phyloP scores from a whole-genome alignment of 495 filamentous ascomycete genomes.

The Beverwykella pulmonaria region DNA sequence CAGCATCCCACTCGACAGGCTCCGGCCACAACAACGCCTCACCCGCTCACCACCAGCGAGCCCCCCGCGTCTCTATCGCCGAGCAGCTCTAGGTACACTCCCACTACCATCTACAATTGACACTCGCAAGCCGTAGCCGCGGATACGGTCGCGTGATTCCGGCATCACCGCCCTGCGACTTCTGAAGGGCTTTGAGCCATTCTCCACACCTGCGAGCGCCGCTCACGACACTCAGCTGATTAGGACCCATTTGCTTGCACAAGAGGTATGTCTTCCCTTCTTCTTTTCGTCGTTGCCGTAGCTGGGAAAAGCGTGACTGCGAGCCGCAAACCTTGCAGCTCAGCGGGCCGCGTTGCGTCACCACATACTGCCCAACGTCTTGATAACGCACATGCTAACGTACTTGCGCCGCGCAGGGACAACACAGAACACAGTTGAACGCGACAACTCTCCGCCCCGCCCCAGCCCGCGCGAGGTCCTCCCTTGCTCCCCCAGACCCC shows the following conservation, averaged over 20 bases:
- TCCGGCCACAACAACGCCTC: slow-evolving; percentile 40
- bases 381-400: slow-evolving; percentile 5
- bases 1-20: slow-evolving; percentile 33
- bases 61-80: slow-evolving; percentile 6
- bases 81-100: slow-evolving; percentile 24
- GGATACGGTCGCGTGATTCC: slow-evolving; percentile 33
- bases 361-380: background rate
- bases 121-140: slow-evolving; percentile 8
- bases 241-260: background rate
- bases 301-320: slow-evolving; percentile 7
- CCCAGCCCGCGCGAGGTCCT: slow-evolving; percentile 31
- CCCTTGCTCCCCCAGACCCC: slow-evolving; percentile 22
- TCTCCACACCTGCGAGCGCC: slow-evolving; percentile 22
- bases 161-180: slow-evolving; percentile 29
- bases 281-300: background rate
- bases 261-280: slow-evolving; percentile 27
- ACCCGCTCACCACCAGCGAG: slow-evolving; percentile 5
- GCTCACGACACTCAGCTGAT: slow-evolving; percentile 13
- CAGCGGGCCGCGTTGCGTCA: slow-evolving; percentile 19
- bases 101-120: slow-evolving; percentile 21
- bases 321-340: background rate
- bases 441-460: slow-evolving; percentile 8
- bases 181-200: slow-evolving; percentile 41
- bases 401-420: slow-evolving; percentile 13
- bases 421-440: slow-evolving; percentile 11